Percentiles rank a stretch among this genome's conserved stretches.
Conservation (phyloP, 306 rosid genomes). For the Quercus robur region DNA sequence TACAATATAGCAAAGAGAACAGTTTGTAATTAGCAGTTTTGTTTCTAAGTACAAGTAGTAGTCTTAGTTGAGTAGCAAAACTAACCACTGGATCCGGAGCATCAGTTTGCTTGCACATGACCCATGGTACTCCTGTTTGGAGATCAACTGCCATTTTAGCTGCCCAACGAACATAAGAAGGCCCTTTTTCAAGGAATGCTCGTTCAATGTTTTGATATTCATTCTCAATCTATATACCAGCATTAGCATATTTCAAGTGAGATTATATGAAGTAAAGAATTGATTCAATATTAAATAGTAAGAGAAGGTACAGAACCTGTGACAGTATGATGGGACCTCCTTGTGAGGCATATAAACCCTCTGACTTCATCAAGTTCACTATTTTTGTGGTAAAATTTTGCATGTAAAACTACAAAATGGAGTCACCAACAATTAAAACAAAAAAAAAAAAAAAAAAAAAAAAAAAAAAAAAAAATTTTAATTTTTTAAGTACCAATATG, state of each 20-base stretch:
- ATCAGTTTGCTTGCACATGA: conserved; percentile 82
- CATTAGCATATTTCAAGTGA: neutral
- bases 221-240: conserved; percentile 52
- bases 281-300: neutral
- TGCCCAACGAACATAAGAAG: conserved; percentile 56
- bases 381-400: conserved; percentile 68
- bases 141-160: conserved; percentile 72
- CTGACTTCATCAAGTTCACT: conserved; percentile 66
- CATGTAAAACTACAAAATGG: conserved; percentile 56
- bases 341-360: conserved; percentile 68
- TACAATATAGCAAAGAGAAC: too few relatives aligned
- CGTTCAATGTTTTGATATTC: conserved; percentile 58
- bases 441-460: too few relatives aligned
- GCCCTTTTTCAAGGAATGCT: conserved; percentile 45
- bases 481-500: too few relatives aligned
- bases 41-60: neutral
- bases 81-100: conserved; percentile 84
- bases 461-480: too few relatives aligned
- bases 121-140: conserved; percentile 65
- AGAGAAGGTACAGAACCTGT: conserved; percentile 33
- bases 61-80: neutral
- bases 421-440: neutral
- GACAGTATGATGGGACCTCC: conserved; percentile 80
- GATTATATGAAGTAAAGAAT: neutral
- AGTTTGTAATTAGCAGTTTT: too few relatives aligned